A percentile compares a stretch with the other conserved stretches of the same genome.
Evolutionary conservation across 257 asterid species (phyloP).

Genomic region (Forsythia viridissima): DNA sequence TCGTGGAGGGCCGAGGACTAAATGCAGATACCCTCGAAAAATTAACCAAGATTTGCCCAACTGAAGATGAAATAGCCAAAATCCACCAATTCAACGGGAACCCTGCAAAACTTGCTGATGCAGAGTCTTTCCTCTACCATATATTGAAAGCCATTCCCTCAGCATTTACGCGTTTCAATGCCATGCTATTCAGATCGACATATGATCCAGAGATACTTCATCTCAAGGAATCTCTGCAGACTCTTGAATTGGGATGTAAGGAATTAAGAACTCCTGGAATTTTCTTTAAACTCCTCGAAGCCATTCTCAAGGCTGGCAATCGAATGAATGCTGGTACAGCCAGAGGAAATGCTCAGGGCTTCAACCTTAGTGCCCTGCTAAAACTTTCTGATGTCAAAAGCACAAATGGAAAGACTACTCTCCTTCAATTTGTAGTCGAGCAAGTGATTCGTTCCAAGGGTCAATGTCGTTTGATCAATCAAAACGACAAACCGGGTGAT

Average conservation of each 20-base stretch:
- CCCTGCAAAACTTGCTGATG: slow-evolving; percentile 69
- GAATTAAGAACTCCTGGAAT: slow-evolving; percentile 61
- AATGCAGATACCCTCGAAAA: slow-evolving; percentile 68
- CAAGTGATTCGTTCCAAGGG: slow-evolving; percentile 78
- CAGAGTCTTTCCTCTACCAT: slow-evolving; percentile 79
- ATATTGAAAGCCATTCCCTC: slow-evolving; percentile 70
- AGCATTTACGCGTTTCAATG: slow-evolving; percentile 61
- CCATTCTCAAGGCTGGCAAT: slow-evolving; percentile 86
- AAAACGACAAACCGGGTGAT: slow-evolving; percentile 1
- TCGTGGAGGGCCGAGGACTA: slow-evolving; percentile 67
- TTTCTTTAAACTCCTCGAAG: slow-evolving; percentile 76
- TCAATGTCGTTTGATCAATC: slow-evolving; percentile 35
- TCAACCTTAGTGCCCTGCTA: slow-evolving; percentile 59
- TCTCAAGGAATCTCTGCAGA: slow-evolving; percentile 66
- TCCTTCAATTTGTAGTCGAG: slow-evolving; percentile 79
- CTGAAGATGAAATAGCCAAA: slow-evolving; percentile 61
- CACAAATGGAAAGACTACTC: slow-evolving; percentile 73
- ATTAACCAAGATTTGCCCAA: slow-evolving; percentile 67
- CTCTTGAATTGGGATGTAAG: slow-evolving; percentile 66
- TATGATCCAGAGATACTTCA: slow-evolving; percentile 69
- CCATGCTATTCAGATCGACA: slow-evolving; percentile 68
- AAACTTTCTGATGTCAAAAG: slow-evolving; percentile 71
- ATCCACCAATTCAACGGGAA: slow-evolving; percentile 63
- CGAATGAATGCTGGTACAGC: slow-evolving; percentile 81
- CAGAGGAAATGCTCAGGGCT: slow-evolving; percentile 84